Evolutionary conservation across 2,329 filamentous ascomycete genomes (phyloP).

Genomic region (Conoideocrella luteorostrata): DNA sequence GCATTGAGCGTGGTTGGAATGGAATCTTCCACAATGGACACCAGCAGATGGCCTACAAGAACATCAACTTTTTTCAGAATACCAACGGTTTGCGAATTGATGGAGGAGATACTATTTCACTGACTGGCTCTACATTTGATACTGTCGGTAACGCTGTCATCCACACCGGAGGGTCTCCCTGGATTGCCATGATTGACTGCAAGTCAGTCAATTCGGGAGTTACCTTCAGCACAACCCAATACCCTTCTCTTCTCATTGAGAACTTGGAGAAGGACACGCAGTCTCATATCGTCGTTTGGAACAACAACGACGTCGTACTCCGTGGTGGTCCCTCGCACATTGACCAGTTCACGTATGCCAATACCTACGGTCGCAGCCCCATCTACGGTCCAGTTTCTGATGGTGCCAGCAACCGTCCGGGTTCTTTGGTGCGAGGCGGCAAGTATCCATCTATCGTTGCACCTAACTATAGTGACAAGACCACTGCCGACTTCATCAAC

Average conservation of each 20-base stretch:
- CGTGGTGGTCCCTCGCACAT: conserved; percentile 23
- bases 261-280: conserved; percentile 34
- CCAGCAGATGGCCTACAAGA: conserved; percentile 37
- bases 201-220: conserved; percentile 35
- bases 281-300: conserved; percentile 24
- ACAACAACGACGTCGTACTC: conserved; percentile 15
- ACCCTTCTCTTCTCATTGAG: conserved; percentile 35
- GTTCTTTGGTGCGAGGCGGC: conserved; percentile 29
- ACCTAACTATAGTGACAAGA: conserved; percentile 30
- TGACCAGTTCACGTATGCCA: conserved; percentile 34
- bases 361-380: conserved; percentile 33
- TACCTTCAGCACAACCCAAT: conserved; percentile 28
- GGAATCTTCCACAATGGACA: conserved; percentile 36
- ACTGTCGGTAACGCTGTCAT: conserved; percentile 29
- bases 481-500: conserved; percentile 22
- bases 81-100: conserved; percentile 25
- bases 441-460: conserved; percentile 29
- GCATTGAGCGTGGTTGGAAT: conserved; percentile 34
- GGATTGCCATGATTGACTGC: conserved; percentile 34
- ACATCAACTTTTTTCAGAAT: conserved; percentile 36
- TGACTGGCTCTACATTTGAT: conserved; percentile 34
- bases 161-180: conserved; percentile 30
- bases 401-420: conserved; percentile 26
- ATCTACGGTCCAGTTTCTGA: conserved; percentile 26
- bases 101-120: conserved; percentile 31